Percentiles rank a stretch among this genome's conserved stretches.
phyloP scores from a whole-genome alignment of 2,329 filamentous ascomycete genomes.

The Sclerotinia glacialis region DNA sequence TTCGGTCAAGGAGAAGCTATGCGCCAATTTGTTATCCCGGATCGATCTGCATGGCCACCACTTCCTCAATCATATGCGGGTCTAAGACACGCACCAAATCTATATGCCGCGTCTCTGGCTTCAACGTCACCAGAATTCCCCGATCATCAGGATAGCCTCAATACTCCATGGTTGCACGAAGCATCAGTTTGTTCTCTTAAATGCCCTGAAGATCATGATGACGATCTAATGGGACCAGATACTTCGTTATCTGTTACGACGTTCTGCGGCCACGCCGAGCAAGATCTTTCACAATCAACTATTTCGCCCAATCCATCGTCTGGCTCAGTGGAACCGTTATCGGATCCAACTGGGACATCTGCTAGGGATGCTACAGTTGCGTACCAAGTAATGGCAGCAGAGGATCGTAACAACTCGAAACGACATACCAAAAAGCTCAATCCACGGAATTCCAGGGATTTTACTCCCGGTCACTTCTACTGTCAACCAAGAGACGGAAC shows the following conservation, averaged over 20 bases:
- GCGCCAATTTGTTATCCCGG: slow-evolving; percentile 5
- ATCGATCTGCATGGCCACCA: slow-evolving; percentile 25
- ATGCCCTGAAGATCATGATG: background rate
- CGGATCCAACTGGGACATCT: background rate
- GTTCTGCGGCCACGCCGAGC: slow-evolving; percentile 6
- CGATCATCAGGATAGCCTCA: background rate
- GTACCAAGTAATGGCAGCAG: background rate
- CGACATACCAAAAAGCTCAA: background rate
- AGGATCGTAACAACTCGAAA: slow-evolving; percentile 11
- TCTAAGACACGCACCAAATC: background rate
- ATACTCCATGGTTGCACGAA: background rate
- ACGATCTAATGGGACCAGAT: background rate
- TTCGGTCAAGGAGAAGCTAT: slow-evolving; percentile 23
- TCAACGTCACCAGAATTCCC: background rate
- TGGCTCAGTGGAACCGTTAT: background rate
- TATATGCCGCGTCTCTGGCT: background rate
- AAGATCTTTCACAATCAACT: slow-evolving; percentile 1
- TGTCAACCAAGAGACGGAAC: background rate
- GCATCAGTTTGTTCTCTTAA: slow-evolving; percentile 8
- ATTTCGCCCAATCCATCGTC: background rate
- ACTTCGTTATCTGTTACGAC: slow-evolving; percentile 11
- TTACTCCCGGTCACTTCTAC: background rate
- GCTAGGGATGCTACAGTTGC: background rate
- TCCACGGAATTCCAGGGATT: slow-evolving; percentile 10
- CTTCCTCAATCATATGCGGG: background rate